Evolutionary conservation across 2,329 filamentous ascomycete genomes (phyloP), one percentile per base, ranked within the genome.

Genomic region (Exophiala bonariae): DNA sequence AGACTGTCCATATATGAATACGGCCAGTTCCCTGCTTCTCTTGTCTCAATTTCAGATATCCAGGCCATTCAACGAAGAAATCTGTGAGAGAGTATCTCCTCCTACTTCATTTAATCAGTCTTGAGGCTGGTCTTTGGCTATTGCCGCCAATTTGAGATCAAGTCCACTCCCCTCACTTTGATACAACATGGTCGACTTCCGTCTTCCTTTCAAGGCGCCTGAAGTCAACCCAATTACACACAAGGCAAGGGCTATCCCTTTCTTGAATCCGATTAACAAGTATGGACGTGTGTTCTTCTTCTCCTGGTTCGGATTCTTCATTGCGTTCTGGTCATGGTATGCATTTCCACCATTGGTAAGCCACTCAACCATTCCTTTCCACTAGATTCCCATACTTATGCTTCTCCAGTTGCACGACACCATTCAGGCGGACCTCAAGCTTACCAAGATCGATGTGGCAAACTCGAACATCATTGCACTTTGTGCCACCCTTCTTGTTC

Each of bases 391-490:
- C 47, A 55, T 26, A 47, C 22, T 18, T 6, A 14, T 38, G 4
- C 48, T 32, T 28, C 34, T 28, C 8, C 54, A 82, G 76, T 74
- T 88, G 62, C 81, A 83, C 41, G 80, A 85, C 61, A 89, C 88
- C 20, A 95, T 96, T 72, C 85, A 85, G 64, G 75, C 83, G 54
- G 89, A 96, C 63, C 78, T 96, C 26, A 65, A 82, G 41, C 81
- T 96, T 59, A 84, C 79, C 9, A 74, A 83, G 19, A 73, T 74
- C 26, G 78, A 96, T 65, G 77, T 96, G 43, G 82, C 86, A 58
- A 96, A 95, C 71, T 96, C 90, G 30, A 96, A 96, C 68, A 92
- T 96, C 52, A 79, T 93, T 48, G 90, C 89, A 4, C 75, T 96
- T 3, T 72, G 78, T 44, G 86, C 84, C 22, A 88, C 85, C 0